phyloP scores from a whole-genome alignment of 2,329 filamentous ascomycete genomes.

The Huntiella bhutanensis region DNA sequence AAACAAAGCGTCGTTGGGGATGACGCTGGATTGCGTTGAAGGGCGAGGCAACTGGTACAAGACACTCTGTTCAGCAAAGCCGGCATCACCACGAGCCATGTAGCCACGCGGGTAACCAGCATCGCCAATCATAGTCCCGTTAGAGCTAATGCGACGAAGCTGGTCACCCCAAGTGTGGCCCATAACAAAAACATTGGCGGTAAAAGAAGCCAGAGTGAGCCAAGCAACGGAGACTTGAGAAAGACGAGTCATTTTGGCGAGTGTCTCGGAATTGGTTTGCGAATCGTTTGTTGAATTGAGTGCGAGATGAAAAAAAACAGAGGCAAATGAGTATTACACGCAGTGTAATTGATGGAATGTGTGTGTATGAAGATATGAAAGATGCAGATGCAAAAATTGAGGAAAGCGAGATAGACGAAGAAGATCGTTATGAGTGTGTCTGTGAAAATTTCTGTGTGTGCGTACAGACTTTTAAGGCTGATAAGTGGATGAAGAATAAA shows the following conservation, averaged over 20 bases:
- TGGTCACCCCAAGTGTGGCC: slow-evolving; percentile 76
- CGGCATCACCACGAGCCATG: slow-evolving; percentile 33
- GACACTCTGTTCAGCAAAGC: slow-evolving; percentile 38
- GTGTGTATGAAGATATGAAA: too few species aligned
- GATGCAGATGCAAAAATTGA: too few species aligned
- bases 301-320: slow-evolving; percentile 7
- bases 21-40: slow-evolving; percentile 26
- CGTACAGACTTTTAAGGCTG: neutral
- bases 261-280: neutral
- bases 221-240: neutral
- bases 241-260: neutral
- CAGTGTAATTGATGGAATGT: too few species aligned
- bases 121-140: slow-evolving; percentile 53
- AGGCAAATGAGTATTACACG: neutral
- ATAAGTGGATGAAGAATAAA: slow-evolving; percentile 1
- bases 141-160: slow-evolving; percentile 48
- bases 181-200: slow-evolving; percentile 2
- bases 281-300: slow-evolving; percentile 1
- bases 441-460: neutral
- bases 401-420: neutral
- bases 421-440: neutral
- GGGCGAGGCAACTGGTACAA: slow-evolving; percentile 43
- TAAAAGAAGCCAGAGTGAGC: neutral
- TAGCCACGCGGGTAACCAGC: slow-evolving; percentile 62
- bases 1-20: slow-evolving; percentile 34